Percentiles rank a stretch among this genome's conserved stretches.
Evolutionary conservation across 2,329 filamentous ascomycete species (phyloP).

Genomic region (Didymella pomorum): DNA sequence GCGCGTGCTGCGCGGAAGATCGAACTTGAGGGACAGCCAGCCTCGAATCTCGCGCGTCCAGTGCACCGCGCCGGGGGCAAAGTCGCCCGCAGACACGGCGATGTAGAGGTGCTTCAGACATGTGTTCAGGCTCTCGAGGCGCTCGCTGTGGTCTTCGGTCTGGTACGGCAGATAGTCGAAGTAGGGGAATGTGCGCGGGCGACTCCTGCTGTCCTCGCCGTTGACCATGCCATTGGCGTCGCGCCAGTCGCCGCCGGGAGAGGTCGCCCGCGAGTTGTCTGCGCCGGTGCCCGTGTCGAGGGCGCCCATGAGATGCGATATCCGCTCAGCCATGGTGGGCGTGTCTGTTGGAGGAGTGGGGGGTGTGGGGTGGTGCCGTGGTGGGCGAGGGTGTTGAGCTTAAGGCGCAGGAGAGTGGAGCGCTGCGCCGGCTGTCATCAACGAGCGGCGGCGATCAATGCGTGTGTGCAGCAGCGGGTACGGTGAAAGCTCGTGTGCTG

Average conservation of each 20-base stretch:
- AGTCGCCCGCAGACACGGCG: slow-evolving; percentile 89
- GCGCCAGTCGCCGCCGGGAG: slow-evolving; percentile 73
- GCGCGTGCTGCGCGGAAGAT: slow-evolving; percentile 84
- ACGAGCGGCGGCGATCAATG: slow-evolving; percentile 12
- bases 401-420: slow-evolving; percentile 18
- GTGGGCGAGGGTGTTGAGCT: slow-evolving; percentile 18
- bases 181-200: slow-evolving; percentile 91
- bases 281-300: slow-evolving; percentile 59
- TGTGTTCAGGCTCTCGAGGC: slow-evolving; percentile 80
- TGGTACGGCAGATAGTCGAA: slow-evolving; percentile 88
- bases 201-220: slow-evolving; percentile 68
- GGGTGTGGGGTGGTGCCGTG: slow-evolving; percentile 22
- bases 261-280: slow-evolving; percentile 84
- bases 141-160: slow-evolving; percentile 79
- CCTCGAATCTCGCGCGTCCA: slow-evolving; percentile 96
- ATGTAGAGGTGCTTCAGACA: slow-evolving; percentile 96
- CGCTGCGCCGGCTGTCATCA: slow-evolving; percentile 14
- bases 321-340: slow-evolving; percentile 50
- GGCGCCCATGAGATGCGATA: slow-evolving; percentile 54
- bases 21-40: slow-evolving; percentile 97
- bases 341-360: slow-evolving; percentile 7
- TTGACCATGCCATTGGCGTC: slow-evolving; percentile 59
- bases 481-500: not conserved
- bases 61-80: slow-evolving; percentile 89
- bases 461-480: not conserved